Evolutionary conservation across 495 filamentous ascomycete genomes (phyloP).

Genomic region (Hypomontagnella submonticulosa): DNA sequence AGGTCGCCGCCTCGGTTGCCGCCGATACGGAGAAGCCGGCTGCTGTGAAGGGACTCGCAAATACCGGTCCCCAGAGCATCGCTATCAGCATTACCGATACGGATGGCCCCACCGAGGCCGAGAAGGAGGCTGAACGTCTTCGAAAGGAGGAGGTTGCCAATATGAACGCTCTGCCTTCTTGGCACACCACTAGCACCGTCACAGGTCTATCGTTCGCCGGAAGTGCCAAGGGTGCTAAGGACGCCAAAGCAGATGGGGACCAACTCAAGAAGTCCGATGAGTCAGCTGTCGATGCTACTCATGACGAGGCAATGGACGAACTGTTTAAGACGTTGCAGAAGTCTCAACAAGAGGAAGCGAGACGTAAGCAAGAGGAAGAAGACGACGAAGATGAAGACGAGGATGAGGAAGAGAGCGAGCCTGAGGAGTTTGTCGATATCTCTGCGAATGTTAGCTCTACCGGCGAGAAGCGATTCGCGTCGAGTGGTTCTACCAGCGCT

Average conservation of each 20-base stretch:
- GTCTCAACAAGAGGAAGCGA: slow-evolving; percentile 61
- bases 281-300: slow-evolving; percentile 53
- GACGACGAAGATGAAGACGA: slow-evolving; percentile 63
- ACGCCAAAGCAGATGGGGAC: slow-evolving; percentile 65
- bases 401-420: slow-evolving; percentile 58
- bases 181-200: slow-evolving; percentile 91
- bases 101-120: slow-evolving; percentile 78
- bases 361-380: slow-evolving; percentile 58
- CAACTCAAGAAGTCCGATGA: slow-evolving; percentile 51
- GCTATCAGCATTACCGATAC: slow-evolving; percentile 80
- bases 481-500: slow-evolving; percentile 51
- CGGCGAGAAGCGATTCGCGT: slow-evolving; percentile 45
- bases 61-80: slow-evolving; percentile 75
- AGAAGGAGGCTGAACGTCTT: slow-evolving; percentile 75
- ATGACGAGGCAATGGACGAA: slow-evolving; percentile 59
- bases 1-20: slow-evolving; percentile 67
- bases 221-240: slow-evolving; percentile 55
- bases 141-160: slow-evolving; percentile 78
- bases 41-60: slow-evolving; percentile 75
- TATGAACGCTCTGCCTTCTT: slow-evolving; percentile 87
- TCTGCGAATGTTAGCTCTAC: slow-evolving; percentile 33
- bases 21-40: slow-evolving; percentile 65
- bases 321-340: slow-evolving; percentile 65
- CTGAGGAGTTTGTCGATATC: slow-evolving; percentile 53
- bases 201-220: slow-evolving; percentile 52